Evolutionary conservation across 108 stramenopile genomes (phyloP).

Genomic region (Aurantiochytrium sp.): DNA sequence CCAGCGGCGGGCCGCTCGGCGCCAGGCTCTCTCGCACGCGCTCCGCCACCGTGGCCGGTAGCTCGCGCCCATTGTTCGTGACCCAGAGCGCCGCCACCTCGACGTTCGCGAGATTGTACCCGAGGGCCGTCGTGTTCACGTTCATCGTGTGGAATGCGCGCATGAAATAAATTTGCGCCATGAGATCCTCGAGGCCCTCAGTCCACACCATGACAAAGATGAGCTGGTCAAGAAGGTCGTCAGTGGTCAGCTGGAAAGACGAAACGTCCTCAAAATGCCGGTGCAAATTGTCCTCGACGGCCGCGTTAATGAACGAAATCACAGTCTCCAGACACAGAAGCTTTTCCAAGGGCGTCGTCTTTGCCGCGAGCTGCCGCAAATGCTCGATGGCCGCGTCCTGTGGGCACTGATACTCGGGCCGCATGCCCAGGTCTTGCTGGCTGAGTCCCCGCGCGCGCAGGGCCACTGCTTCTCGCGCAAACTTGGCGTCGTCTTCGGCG

Average conservation of each 20-base stretch:
- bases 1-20: background rate
- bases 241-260: background rate
- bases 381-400: background rate
- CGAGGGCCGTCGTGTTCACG: background rate
- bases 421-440: slow-evolving; percentile 18
- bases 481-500: background rate
- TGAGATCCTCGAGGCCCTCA: background rate
- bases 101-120: slow-evolving; percentile 1
- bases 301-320: background rate
- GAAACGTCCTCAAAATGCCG: background rate
- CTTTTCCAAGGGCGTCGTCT: background rate
- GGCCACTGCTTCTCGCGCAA: background rate
- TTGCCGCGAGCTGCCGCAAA: background rate
- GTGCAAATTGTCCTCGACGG: background rate
- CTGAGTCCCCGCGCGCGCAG: background rate
- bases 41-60: background rate
- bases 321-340: background rate
- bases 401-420: background rate
- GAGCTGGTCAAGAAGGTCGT: slow-evolving; percentile 20
- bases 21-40: background rate
- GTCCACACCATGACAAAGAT: slow-evolving; percentile 11
- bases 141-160: slow-evolving; percentile 5
- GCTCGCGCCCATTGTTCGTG: background rate
- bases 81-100: slow-evolving; percentile 17
- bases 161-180: slow-evolving; percentile 1